Percentiles rank a stretch among this genome's conserved stretches.
phyloP scores from a whole-genome alignment of 768 basidiomycete species.

The Serendipita sp. region DNA sequence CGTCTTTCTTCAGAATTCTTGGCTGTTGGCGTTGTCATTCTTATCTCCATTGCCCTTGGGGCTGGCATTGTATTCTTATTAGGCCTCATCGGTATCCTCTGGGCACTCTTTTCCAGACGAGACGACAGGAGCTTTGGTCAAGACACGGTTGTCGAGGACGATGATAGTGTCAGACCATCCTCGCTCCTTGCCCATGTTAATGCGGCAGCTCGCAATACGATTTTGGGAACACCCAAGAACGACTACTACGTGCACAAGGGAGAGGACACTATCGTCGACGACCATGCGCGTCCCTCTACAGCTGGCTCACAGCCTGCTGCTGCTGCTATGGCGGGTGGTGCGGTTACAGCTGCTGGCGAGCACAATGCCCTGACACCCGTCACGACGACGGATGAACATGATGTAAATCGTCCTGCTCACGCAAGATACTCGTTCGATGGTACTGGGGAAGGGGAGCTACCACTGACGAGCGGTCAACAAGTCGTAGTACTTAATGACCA shows the following conservation, averaged over 20 bases:
- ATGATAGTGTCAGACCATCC: constrained; percentile 67
- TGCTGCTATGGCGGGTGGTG: background rate
- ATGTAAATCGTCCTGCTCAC: constrained; percentile 50
- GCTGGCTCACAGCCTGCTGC: background rate
- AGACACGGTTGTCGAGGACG: constrained; percentile 48
- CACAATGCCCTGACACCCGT: constrained; percentile 36
- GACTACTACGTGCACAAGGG: constrained; percentile 36
- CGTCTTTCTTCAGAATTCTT: constrained; percentile 46
- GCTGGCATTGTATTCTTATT: constrained; percentile 86
- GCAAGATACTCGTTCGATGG: constrained; percentile 76
- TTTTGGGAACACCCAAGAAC: constrained; percentile 36
- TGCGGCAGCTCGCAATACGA: constrained; percentile 71
- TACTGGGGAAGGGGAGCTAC: constrained; percentile 59
- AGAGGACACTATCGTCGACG: constrained; percentile 27
- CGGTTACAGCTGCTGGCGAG: constrained; percentile 50
- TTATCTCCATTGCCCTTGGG: constrained; percentile 93
- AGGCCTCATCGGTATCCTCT: constrained; percentile 68
- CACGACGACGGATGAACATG: constrained; percentile 40
- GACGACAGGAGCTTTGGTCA: constrained; percentile 37
- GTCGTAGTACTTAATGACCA: constrained; percentile 65
- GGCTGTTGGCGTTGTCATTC: constrained; percentile 81
- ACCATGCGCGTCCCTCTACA: constrained; percentile 14
- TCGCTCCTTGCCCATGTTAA: constrained; percentile 84
- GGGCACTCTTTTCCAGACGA: constrained; percentile 72
- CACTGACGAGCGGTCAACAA: constrained; percentile 49